A percentile compares a stretch with the other conserved stretches of the same genome.
Evolutionary conservation across 768 basidiomycete species (phyloP).

Genomic region (Coprinellus micaceus): DNA sequence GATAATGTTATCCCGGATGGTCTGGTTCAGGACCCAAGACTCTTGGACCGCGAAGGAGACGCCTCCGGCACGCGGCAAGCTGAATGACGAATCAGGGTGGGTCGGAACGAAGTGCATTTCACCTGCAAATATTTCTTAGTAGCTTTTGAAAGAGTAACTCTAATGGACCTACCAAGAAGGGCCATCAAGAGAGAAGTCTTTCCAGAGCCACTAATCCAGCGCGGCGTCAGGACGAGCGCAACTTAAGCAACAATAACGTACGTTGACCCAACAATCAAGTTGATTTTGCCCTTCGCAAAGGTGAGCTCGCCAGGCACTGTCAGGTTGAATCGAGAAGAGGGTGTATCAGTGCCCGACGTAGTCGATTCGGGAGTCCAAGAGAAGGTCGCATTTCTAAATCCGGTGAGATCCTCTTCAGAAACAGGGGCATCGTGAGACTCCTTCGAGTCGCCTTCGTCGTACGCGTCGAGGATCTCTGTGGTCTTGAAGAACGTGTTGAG

Average conservation of each 20-base stretch:
- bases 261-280: slow-evolving; percentile 59
- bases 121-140: too few species aligned
- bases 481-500: slow-evolving; percentile 29
- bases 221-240: not conserved
- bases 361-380: slow-evolving; percentile 45
- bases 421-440: not conserved
- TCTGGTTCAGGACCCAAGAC: slow-evolving; percentile 82
- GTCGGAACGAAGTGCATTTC: slow-evolving; percentile 64
- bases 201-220: slow-evolving; percentile 35
- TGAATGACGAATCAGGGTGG: slow-evolving; percentile 57
- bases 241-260: slow-evolving; percentile 5
- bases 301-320: slow-evolving; percentile 48
- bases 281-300: slow-evolving; percentile 51
- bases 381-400: slow-evolving; percentile 53
- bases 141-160: too few species aligned
- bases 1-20: slow-evolving; percentile 76
- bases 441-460: slow-evolving; percentile 4
- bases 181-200: slow-evolving; percentile 69
- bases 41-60: slow-evolving; percentile 78
- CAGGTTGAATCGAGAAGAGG: slow-evolving; percentile 37
- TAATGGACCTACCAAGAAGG: too few species aligned
- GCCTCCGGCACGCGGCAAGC: slow-evolving; percentile 63
- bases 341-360: slow-evolving; percentile 28
- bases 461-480: slow-evolving; percentile 34
- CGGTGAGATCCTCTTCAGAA: slow-evolving; percentile 29